A percentile compares a stretch with the other conserved stretches of the same genome.
Evolutionary conservation across 2,329 filamentous ascomycete species (phyloP).

Genomic region (Phaeophleospora eucalypticola): DNA sequence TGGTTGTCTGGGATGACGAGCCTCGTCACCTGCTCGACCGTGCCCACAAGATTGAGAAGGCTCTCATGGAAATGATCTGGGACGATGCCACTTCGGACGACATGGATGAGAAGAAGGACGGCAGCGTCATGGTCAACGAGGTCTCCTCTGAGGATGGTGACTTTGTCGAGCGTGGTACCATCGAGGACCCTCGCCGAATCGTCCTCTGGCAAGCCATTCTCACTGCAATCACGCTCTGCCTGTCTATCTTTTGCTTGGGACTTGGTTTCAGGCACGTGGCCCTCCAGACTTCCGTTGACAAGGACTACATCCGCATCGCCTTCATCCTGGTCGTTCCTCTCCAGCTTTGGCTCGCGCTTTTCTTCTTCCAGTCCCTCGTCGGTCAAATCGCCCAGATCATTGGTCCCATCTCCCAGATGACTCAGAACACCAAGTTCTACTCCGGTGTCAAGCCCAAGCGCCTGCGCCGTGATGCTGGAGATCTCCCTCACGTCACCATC

Average conservation of each 20-base stretch:
- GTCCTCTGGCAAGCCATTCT: slow-evolving; percentile 54
- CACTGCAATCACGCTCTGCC: slow-evolving; percentile 49
- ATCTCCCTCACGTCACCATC: slow-evolving; percentile 54
- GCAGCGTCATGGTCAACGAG: slow-evolving; percentile 34
- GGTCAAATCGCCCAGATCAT: slow-evolving; percentile 41
- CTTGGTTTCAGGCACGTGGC: slow-evolving; percentile 55
- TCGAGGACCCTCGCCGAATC: slow-evolving; percentile 45
- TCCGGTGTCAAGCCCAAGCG: slow-evolving; percentile 41
- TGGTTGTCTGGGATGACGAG: slow-evolving; percentile 64
- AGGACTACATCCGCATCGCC: slow-evolving; percentile 51
- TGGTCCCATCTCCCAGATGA: slow-evolving; percentile 43
- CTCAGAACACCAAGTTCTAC: slow-evolving; percentile 45
- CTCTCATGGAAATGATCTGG: slow-evolving; percentile 59
- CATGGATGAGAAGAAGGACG: slow-evolving; percentile 41
- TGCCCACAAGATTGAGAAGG: slow-evolving; percentile 49
- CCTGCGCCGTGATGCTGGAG: slow-evolving; percentile 32
- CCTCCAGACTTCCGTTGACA: slow-evolving; percentile 52
- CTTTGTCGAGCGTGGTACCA: slow-evolving; percentile 37
- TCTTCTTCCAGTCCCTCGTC: slow-evolving; percentile 47
- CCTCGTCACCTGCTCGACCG: slow-evolving; percentile 53
- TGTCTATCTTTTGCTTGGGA: slow-evolving; percentile 53
- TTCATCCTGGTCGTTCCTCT: slow-evolving; percentile 51
- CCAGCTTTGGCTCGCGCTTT: slow-evolving; percentile 57
- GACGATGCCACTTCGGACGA: slow-evolving; percentile 40
- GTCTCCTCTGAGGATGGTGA: slow-evolving; percentile 29